A percentile compares a stretch with the other conserved stretches of the same genome.
Conservation (phyloP, 192 early-diverging fungal genomes). For the Mortierella hygrophila region DNA sequence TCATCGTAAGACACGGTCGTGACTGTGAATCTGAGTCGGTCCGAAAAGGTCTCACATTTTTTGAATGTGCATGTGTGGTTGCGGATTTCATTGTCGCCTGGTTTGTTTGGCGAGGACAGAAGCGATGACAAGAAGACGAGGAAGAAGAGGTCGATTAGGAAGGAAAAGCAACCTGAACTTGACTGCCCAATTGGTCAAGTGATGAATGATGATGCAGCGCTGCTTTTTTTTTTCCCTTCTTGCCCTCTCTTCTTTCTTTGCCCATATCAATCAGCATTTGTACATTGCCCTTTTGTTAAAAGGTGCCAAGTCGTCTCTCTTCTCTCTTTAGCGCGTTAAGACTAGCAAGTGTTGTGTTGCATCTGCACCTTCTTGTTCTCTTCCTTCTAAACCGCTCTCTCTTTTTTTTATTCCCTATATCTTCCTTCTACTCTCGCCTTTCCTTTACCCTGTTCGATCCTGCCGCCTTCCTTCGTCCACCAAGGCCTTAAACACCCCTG, state of each 20-base stretch:
- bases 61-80: neutral
- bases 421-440: neutral
- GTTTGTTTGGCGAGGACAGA: neutral
- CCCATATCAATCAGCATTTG: neutral
- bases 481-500: too few relatives aligned
- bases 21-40: conserved; percentile 6
- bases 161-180: neutral
- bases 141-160: neutral
- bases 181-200: neutral
- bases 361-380: neutral
- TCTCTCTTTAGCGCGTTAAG: neutral
- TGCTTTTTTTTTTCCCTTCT: neutral
- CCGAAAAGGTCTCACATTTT: neutral
- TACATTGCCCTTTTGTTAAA: neutral
- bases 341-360: neutral
- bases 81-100: neutral
- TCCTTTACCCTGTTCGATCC: neutral
- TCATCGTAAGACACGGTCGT: neutral
- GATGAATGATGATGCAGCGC: neutral
- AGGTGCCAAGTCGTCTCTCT: neutral
- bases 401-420: neutral
- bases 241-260: neutral
- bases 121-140: neutral
- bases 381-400: conserved; percentile 2
- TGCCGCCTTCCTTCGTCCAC: too few relatives aligned